Evolutionary conservation across 192 early-diverging fungal genomes (phyloP), one percentile per base, ranked within the genome.

Genomic region (Coemansia sp.): DNA sequence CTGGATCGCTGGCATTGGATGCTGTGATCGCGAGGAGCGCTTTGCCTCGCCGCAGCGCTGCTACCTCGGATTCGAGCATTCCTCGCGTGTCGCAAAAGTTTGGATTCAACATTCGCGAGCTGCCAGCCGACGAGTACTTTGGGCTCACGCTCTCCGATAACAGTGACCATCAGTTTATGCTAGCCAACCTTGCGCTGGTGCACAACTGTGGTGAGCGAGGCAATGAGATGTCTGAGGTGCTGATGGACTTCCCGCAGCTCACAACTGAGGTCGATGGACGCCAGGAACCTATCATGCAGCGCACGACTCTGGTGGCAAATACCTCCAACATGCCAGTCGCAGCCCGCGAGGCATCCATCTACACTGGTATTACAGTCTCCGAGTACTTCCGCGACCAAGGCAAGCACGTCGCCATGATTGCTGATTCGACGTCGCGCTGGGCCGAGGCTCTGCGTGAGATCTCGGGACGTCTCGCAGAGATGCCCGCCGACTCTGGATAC

Each of bases 371-470:
- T 82, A 99, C 98, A 1, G 84, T 99, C 17, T 96, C 96, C 21
- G 98, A 99, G 86, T 99, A 99, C 86, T 99, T 99, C 95, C 94
- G 98, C 86, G 98, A 99, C 85, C 95, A 97, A 83, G 98, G 98
- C 72, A 96, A 94, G 87, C 91, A 99, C 74, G 98, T 96, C 30
- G 93, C 98, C 62, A 99, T 99, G 98, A 99, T 99, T 96, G 98
- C 98, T 7, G 98, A 99, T 84, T 98, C 97, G n/a, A 98, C 98
- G 30, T 99, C 98, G 55, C 94, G 98, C 43, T 99, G 98, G 98
- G 98, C 98, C 64, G 98, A 99, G 84, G 98, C 98, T 21, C 85
- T 99, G 74, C 94, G 98, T 90, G 98, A 99, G 88, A 97, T 99
- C 86, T 99, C 98, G 13, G 98, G 98, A 80, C 96, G 98, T 85